Evolutionary conservation across 2,329 filamentous ascomycete genomes (phyloP).

Genomic region (Pseudocercospora eumusae): DNA sequence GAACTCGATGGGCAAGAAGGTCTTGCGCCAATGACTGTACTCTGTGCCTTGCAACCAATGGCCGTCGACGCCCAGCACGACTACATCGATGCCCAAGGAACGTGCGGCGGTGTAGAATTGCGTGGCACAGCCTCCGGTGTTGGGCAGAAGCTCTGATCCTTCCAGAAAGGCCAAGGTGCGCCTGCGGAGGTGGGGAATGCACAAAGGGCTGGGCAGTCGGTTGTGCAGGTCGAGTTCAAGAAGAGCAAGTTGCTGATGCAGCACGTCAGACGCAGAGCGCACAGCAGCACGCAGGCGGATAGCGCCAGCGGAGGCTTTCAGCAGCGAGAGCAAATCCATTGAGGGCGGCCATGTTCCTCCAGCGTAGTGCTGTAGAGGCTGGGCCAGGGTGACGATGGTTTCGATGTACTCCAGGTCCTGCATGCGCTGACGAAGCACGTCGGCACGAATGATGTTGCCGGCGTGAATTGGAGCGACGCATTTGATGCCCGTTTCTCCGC

Average conservation of each 20-base stretch:
- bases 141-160: slow-evolving; percentile 18
- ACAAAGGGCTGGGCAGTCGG: slow-evolving; percentile 31
- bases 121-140: slow-evolving; percentile 10
- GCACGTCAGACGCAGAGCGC: background rate
- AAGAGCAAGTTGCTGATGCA: background rate
- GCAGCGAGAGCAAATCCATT: background rate
- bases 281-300: background rate
- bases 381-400: background rate
- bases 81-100: slow-evolving; percentile 43
- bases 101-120: slow-evolving; percentile 32
- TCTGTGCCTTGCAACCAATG: slow-evolving; percentile 45
- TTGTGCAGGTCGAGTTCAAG: slow-evolving; percentile 23
- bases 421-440: background rate
- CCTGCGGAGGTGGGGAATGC: slow-evolving; percentile 4
- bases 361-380: background rate
- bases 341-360: background rate
- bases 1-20: background rate
- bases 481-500: background rate
- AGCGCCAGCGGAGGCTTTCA: background rate
- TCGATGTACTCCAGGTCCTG: background rate
- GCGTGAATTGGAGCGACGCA: background rate
- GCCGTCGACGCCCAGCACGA: slow-evolving; percentile 43
- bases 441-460: background rate
- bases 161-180: background rate
- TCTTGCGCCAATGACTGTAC: slow-evolving; percentile 25